phyloP scores from a whole-genome alignment of 2,329 filamentous ascomycete genomes.

The Phialemonium atrogriseum region DNA sequence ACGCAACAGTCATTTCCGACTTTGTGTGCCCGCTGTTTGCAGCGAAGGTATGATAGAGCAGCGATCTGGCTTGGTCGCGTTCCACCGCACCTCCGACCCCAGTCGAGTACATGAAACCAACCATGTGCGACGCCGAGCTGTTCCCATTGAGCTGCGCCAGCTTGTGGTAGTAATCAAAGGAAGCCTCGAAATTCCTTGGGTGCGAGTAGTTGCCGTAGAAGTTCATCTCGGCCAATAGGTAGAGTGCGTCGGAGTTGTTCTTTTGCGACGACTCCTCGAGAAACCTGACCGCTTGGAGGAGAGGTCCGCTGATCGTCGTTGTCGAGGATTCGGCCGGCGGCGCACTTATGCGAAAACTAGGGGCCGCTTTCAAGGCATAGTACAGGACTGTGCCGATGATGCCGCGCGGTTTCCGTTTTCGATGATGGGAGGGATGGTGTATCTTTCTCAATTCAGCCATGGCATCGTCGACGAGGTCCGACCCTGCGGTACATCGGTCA shows the following conservation, averaged over 20 bases:
- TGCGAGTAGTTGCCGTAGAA: slow-evolving; percentile 93
- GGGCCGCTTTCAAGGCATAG: slow-evolving; percentile 38
- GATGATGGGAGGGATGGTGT: slow-evolving; percentile 33
- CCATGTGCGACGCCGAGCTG: slow-evolving; percentile 88
- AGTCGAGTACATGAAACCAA: slow-evolving; percentile 92
- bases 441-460: slow-evolving; percentile 41
- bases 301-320: slow-evolving; percentile 29
- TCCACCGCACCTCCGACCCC: slow-evolving; percentile 76
- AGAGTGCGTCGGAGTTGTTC: slow-evolving; percentile 76
- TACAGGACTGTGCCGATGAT: slow-evolving; percentile 34
- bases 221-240: slow-evolving; percentile 85
- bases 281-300: slow-evolving; percentile 42
- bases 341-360: slow-evolving; percentile 38
- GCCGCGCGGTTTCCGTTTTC: slow-evolving; percentile 33
- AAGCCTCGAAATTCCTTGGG: slow-evolving; percentile 69
- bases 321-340: slow-evolving; percentile 30
- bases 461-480: slow-evolving; percentile 45
- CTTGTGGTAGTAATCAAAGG: slow-evolving; percentile 73
- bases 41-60: slow-evolving; percentile 92
- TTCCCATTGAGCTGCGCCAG: slow-evolving; percentile 75
- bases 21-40: slow-evolving; percentile 73
- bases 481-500: slow-evolving; percentile 26
- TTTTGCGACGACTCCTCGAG: slow-evolving; percentile 43
- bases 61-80: slow-evolving; percentile 80
- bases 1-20: slow-evolving; percentile 90